phyloP scores from a whole-genome alignment of 768 basidiomycete species.

The Boletus sp. region DNA sequence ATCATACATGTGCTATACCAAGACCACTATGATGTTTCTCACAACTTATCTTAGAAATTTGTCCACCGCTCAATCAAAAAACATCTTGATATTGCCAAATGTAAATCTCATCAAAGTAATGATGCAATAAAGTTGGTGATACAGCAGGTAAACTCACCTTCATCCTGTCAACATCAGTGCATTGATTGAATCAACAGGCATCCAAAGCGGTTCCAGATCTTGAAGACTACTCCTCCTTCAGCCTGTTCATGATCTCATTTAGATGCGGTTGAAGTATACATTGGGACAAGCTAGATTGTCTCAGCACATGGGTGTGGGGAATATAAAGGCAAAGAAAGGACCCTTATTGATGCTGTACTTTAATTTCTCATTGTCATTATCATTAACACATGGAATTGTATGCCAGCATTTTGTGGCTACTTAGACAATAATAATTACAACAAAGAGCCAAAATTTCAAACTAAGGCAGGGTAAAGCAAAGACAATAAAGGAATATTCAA shows the following conservation, averaged over 20 bases:
- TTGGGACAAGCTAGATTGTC: not conserved
- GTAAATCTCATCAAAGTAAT: not conserved
- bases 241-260: not conserved
- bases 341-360: too few relatives aligned
- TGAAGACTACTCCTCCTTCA: not conserved
- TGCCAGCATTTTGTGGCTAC: too few relatives aligned
- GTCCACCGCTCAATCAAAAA: conserved; percentile 3
- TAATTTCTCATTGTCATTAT: too few relatives aligned
- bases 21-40: not conserved
- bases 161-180: not conserved
- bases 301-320: too few relatives aligned
- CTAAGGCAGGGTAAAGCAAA: too few relatives aligned
- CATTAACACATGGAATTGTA: too few relatives aligned
- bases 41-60: not conserved
- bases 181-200: not conserved
- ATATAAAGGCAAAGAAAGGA: too few relatives aligned
- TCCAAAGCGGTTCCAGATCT: not conserved
- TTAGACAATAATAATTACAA: too few relatives aligned
- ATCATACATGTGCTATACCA: too few relatives aligned
- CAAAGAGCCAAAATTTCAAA: too few relatives aligned
- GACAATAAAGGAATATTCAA: too few relatives aligned
- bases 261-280: not conserved
- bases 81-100: not conserved
- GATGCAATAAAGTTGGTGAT: not conserved
- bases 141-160: not conserved